These are phyloP conservation scores for Purpureocillium lavendulum DNA, from an alignment of 2,329 filamentous ascomycete genomes.

Conservation along the genomic window DNA sequence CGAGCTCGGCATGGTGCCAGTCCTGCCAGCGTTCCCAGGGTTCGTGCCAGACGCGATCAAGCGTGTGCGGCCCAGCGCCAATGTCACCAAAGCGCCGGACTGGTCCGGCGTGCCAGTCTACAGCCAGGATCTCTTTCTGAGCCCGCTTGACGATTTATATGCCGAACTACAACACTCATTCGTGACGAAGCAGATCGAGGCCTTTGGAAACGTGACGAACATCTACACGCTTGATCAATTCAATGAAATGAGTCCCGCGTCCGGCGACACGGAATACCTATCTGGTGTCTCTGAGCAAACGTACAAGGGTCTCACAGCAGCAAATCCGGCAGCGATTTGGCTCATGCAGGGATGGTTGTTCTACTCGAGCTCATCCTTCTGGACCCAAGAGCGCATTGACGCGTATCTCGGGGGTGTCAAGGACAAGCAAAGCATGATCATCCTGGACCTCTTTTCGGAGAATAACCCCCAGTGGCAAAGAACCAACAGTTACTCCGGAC, in stretches of 20 bases:
- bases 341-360: conserved; percentile 46
- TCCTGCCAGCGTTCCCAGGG: conserved; percentile 41
- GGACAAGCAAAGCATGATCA: conserved; percentile 34
- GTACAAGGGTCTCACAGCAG: conserved; percentile 36
- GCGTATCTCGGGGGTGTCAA: conserved; percentile 39
- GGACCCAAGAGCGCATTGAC: conserved; percentile 34
- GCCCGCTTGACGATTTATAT: conserved; percentile 35
- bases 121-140: conserved; percentile 38
- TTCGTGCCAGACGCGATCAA: conserved; percentile 35
- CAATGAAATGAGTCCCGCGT: conserved; percentile 41
- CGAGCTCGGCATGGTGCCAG: conserved; percentile 43
- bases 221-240: conserved; percentile 45
- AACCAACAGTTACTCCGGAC: conserved; percentile 40
- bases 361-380: conserved; percentile 31
- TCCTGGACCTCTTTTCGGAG: conserved; percentile 43
- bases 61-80: conserved; percentile 31
- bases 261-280: conserved; percentile 34
- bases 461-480: conserved; percentile 40
- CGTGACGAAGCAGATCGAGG: conserved; percentile 33
- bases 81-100: conserved; percentile 30
- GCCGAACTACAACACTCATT: conserved; percentile 34
- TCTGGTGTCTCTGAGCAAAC: conserved; percentile 22
- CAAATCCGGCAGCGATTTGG: conserved; percentile 40
- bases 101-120: conserved; percentile 29
- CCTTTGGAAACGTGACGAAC: conserved; percentile 37